A percentile compares a stretch with the other conserved stretches of the same genome.
phyloP scores from a whole-genome alignment of 208 protist species.

The Leishmania major region DNA sequence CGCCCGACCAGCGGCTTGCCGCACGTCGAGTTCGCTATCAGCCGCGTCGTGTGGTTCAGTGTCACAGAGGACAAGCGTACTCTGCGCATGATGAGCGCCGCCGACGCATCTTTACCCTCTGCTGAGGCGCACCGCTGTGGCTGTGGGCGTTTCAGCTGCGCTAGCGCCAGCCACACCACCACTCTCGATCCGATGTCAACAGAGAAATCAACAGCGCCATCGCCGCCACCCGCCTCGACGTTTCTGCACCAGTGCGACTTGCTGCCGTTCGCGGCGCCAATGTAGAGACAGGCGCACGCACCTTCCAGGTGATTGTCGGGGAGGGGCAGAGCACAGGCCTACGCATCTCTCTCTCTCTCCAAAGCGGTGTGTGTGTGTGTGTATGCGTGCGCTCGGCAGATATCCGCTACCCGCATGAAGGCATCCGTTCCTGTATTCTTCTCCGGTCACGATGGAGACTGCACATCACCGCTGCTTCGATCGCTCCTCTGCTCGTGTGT shows the following conservation, averaged over 20 bases:
- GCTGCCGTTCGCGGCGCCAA: constrained; percentile 4
- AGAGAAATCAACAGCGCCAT: no score
- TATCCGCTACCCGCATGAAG: not conserved
- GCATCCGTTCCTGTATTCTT: not conserved
- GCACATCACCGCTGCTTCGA: not conserved
- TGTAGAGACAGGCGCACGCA: not conserved
- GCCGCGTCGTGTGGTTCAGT: constrained; percentile 31
- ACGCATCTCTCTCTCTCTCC: not conserved
- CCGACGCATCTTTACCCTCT: not conserved
- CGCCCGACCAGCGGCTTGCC: not conserved
- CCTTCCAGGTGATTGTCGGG: not conserved
- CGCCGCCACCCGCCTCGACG: not conserved
- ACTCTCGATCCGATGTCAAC: not conserved
- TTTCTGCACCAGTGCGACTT: constrained; percentile 21
- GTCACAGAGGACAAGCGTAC: constrained; percentile 20
- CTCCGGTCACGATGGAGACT: not conserved
- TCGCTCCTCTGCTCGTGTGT: not conserved
- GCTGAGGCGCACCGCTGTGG: constrained; percentile 1
- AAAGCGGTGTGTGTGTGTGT: no score
- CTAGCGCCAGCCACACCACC: not conserved
- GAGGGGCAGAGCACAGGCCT: not conserved
- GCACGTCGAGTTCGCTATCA: constrained; percentile 25
- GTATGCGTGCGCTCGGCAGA: not conserved
- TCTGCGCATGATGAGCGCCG: constrained; percentile 7
- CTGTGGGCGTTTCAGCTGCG: not conserved